Base-by-base conservation (phyloP, 1,139 yeast species). In the Pichia sp. region DNA sequence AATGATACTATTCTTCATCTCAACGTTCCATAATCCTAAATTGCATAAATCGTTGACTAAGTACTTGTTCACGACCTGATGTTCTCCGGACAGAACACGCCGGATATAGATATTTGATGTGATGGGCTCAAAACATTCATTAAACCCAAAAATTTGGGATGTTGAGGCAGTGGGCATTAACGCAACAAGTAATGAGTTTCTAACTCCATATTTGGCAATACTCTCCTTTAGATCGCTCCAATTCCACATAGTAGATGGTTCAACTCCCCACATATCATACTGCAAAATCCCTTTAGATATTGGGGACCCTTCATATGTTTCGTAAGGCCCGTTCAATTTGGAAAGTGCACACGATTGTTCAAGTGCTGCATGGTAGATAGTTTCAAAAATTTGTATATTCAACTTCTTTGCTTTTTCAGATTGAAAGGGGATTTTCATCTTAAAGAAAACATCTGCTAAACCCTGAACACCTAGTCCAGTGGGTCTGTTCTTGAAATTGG, bases 1-100 rank as follows among this genome's bases (percentile, higher is more conserved):
- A 45, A 91, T 71, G 43, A 91, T 79, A 49, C 77, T 72, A 56
- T 83, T 82, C 64, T 86, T 87, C 82, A 87, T 77, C 2, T 44
- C 40, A n/a, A 42, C 45, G 54, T 62, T 63, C 79, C 79, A 73
- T 37, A 73, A 50, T 5, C 74, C 75, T 41, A 70, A 58, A 34
- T 64, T 67, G 33, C 65, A 66, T 46, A 73, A 62, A 51, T 73
- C 78, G 43, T 66, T 61, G 40, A 73, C 58, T 46, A 73, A 62
- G 51, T 64, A 71, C 47, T 66, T 67, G 54, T 73, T 73, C 25
- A 72, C 77, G 45, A 73, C 67, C 55, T 73, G 79, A 55, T 63
- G 71, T 55, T 73, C 79, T 29, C 79, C 79, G 8, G 77, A 68
- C 29, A 73, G 61, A 6, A 72, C 78, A 52, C 79, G 62, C 53